Evolutionary conservation across 2,329 filamentous ascomycete genomes (phyloP), one percentile per base, ranked within the genome.

Genomic region (Alternaria sp.): DNA sequence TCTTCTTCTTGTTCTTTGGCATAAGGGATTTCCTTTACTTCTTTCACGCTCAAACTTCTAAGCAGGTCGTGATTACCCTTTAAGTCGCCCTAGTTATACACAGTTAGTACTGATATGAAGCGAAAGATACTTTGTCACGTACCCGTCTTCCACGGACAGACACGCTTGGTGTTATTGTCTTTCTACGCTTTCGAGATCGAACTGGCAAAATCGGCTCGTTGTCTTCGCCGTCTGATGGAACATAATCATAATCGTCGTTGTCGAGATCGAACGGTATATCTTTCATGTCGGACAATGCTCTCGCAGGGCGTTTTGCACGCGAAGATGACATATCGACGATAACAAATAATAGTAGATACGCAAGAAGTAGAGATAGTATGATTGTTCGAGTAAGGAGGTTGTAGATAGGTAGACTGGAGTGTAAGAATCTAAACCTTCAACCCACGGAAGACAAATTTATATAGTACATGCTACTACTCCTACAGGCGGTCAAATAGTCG

Each of bases 111-210:
- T 16, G 20, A 28, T 4, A 22, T 48, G 18, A 1, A 20, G 1
- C 5, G 12, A 28, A 48, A 11, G 1, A 16, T 1, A 16, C 16
- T 12, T 2, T 34, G n/a, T 34, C 32, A 11, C 3, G 9, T 9
- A 48, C 44, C 16, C 12, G 11, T 3, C 11, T n/a, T 2, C 18
- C 11, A 1, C 6, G 28, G 18, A 48, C 7, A 3, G 44, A 22
- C 11, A 22, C 28, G 18, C 44, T 32, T 1, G n/a, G 7, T 7
- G 5, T 18, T 12, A 11, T 32, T 0, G 9, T 30, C 11, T 11
- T 14, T 7, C 44, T 22, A 0, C n/a, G n/a, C n/a, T 22, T 48
- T 2, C 3, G 0, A 3, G 32, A 14, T 16, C 1, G 2, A 36
- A 14, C 3, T n/a, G 28, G 5, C 28, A 7, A 11, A 30, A 30